These are phyloP conservation scores for Astragalus membranaceus DNA, from an alignment of 306 rosid species.

Conservation along the genomic window DNA sequence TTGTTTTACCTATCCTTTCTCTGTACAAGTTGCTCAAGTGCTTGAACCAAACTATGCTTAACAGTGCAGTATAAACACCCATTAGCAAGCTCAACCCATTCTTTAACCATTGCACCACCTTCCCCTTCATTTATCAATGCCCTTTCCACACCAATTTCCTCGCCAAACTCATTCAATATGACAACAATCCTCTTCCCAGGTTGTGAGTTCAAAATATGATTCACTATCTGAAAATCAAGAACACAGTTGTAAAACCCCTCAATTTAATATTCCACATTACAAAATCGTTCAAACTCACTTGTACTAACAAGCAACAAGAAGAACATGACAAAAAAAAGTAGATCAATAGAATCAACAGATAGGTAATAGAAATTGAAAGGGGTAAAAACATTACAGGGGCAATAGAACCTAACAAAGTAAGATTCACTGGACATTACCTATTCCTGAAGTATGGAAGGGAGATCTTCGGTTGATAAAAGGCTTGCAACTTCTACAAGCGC, in stretches of 20 bases:
- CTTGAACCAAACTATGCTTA: slow-evolving; percentile 92
- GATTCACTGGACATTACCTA: no score
- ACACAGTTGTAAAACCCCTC: no score
- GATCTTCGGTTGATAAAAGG: no score
- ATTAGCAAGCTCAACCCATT: slow-evolving; percentile 96
- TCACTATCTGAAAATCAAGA: slow-evolving; percentile 55
- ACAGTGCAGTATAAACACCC: slow-evolving; percentile 91
- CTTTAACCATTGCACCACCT: slow-evolving; percentile 84
- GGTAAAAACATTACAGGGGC: no score
- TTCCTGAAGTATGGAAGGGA: no score
- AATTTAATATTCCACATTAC: slow-evolving; percentile 4
- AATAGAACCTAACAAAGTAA: no score
- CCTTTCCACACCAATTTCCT: slow-evolving; percentile 94
- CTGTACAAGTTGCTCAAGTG: slow-evolving; percentile 87
- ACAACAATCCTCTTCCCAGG: slow-evolving; percentile 94
- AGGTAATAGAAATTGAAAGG: background rate
- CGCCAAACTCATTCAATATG: slow-evolving; percentile 90
- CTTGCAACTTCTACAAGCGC: no score
- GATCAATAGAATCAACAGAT: no score
- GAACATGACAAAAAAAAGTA: no score
- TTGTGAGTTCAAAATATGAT: slow-evolving; percentile 67
- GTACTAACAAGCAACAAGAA: background rate
- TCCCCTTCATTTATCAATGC: slow-evolving; percentile 97
- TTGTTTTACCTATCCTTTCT: slow-evolving; percentile 68
- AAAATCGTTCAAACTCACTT: background rate